Base-by-base conservation (phyloP, 2,329 filamentous ascomycete species). In the Onygenales sp. region DNA sequence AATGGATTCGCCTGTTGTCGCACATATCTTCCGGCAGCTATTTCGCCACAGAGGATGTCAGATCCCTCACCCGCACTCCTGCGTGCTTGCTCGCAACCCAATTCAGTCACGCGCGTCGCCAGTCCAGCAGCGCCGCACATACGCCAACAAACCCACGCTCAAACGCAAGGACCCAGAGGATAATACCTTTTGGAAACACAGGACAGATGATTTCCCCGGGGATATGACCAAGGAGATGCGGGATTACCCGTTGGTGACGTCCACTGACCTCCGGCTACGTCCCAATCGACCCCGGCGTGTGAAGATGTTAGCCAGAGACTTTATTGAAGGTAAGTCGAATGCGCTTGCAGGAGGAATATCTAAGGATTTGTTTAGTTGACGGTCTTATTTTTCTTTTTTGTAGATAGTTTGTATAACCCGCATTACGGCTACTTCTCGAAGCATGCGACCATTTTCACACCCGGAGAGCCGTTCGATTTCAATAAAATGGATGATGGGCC, bases 281-380 rank as follows among this genome's bases (percentile, higher is more conserved):
- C 84, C 75, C 51, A 85, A 95, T 66, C 78, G 93, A 64, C 93
- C 93, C 44, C 82, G 81, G 65, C 81, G 87, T 68, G 91, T 95
- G 60, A 96, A 95, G 80, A 98, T 98, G 93, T 74, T 96, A 65
- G 87, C 94, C 67, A 82, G 94, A 59, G 94, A 98, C 77, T 98
- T 98, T 66, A 93, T 98, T 66, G 93, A 98, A 70, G 91, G 87
- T 90, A 66, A 60, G 69, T 67, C 32, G 43, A 47, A 31, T 27
- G 13, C 27, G 21, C 32, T 9, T 43, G 37, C 11, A 27, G 21
- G 33, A 6, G 21, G 33, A 6, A 17, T 17, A 31, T 21, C 21
- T n/a, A 34, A 33, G 17, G 39, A 46, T 49, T 40, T 39, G 17
- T 36, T 14, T 36, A 40, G 48, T 11, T 34, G 40, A 7, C 34